A percentile compares a stretch with the other conserved stretches of the same genome.
These are phyloP conservation scores for Monosporascus sp. DNA, from an alignment of 2,329 filamentous ascomycete species.

Conservation along the genomic window DNA sequence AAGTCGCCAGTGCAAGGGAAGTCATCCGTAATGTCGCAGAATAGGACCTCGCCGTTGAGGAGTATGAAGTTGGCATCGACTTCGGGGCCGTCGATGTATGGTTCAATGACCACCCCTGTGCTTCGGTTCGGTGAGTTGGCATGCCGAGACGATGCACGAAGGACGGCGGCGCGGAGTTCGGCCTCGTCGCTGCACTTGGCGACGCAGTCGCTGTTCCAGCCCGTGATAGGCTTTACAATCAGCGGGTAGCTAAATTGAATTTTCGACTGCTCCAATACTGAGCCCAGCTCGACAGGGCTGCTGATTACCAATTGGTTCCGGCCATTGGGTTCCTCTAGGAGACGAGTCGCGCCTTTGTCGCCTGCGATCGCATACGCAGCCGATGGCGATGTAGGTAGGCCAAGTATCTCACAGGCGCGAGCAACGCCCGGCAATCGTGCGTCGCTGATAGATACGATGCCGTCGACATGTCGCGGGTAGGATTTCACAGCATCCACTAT, in stretches of 20 bases:
- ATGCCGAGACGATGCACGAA: conserved; percentile 10
- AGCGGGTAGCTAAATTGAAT: conserved; percentile 19
- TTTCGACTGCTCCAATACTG: too few relatives aligned
- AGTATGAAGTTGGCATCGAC: conserved; percentile 37
- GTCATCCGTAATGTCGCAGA: conserved; percentile 34
- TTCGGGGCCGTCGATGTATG: conserved; percentile 36
- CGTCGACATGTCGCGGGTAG: conserved; percentile 24
- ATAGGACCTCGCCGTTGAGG: conserved; percentile 32
- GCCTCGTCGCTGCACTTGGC: conserved; percentile 21
- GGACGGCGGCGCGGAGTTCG: conserved; percentile 22
- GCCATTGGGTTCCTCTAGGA: conserved; percentile 11
- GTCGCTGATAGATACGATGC: conserved; percentile 32
- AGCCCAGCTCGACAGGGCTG: not conserved
- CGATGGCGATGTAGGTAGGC: conserved; percentile 24
- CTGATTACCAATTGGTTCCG: too few relatives aligned
- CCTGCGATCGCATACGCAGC: conserved; percentile 23
- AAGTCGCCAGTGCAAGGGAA: conserved; percentile 28
- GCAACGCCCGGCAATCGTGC: conserved; percentile 23
- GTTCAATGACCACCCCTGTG: conserved; percentile 31
- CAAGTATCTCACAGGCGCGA: conserved; percentile 24
- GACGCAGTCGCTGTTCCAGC: conserved; percentile 29
- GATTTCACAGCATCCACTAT: conserved; percentile 24
- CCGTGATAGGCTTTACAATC: conserved; percentile 32
- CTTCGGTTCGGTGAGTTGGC: conserved; percentile 9
- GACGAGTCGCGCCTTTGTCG: conserved; percentile 26